phyloP scores from a whole-genome alignment of 345 rosid species.

The Lepidium africanum region DNA sequence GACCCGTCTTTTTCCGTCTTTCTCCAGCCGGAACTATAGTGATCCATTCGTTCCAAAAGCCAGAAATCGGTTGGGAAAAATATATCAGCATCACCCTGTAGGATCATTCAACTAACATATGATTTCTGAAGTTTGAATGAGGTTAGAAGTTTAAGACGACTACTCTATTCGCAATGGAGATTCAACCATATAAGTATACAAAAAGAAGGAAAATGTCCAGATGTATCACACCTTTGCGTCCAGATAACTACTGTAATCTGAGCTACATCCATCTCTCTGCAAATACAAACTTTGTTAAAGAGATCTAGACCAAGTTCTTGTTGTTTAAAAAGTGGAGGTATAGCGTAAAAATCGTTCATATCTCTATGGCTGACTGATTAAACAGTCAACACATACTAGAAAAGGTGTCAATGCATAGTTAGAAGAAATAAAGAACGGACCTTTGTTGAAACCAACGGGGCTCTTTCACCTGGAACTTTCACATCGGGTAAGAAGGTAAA shows the following conservation, averaged over 20 bases:
- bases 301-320: background rate
- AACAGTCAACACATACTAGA: background rate
- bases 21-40: conserved; percentile 82
- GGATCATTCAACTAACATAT: conserved; percentile 8
- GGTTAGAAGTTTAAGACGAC: background rate
- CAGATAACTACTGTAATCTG: conserved; percentile 73
- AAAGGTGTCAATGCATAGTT: background rate
- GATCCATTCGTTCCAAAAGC: conserved; percentile 89
- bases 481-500: conserved; percentile 96
- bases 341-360: background rate
- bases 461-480: conserved; percentile 83
- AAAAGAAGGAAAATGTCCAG: background rate
- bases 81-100: conserved; percentile 97
- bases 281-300: conserved; percentile 19
- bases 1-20: conserved; percentile 40
- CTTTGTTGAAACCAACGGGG: conserved; percentile 95
- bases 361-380: background rate
- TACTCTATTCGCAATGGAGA: background rate
- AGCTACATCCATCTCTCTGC: conserved; percentile 87
- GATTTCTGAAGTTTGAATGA: background rate
- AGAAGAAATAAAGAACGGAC: conserved; percentile 26
- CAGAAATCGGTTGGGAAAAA: conserved; percentile 92
- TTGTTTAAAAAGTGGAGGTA: background rate
- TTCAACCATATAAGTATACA: background rate
- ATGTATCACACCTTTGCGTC: conserved; percentile 70